Evolutionary conservation across 2,329 filamentous ascomycete species (phyloP), one percentile per base, ranked within the genome.

Genomic region (Catunica adiposa): DNA sequence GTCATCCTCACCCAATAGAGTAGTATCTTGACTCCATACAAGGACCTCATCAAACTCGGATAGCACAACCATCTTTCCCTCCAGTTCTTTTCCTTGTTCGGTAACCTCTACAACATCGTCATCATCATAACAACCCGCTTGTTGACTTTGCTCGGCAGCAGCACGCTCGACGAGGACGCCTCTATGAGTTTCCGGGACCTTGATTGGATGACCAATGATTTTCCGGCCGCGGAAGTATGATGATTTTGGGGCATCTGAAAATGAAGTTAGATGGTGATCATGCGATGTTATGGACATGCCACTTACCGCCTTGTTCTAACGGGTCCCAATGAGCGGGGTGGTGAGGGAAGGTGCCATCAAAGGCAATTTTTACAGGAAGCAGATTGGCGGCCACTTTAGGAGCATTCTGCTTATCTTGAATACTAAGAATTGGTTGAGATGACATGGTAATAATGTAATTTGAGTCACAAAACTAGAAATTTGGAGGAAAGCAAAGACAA

Each of bases 191-290:
- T 79, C 69, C 0, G 89, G 88, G 0, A 96, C 66, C 2, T 73
- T 71, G 2, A 92, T 67, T 1, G 71, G 64, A 59, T 78, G 83
- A 44, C 86, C 88, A 48, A 80, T 74, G 1, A 96, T 74, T 64
- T 85, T 89, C 51, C 88, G 80, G 34, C 89, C 89, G 59, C 89
- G 82, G 61, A 94, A 84, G 64, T 89, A 84, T 3, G 82, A 73
- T 1, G 74, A 77, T 40, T 71, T 71, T 1, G 68, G 71, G 8
- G 69, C 70, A 63, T 77, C 79, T 82, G 47, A 22, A 5, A 44
- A 23, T n/a, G 20, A 3, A 23, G 44, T 29, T 23, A 51, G n/a
- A 50, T 23, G 31, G 15, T 15, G 37, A 37, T 26, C 2, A 34
- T 50, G 9, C 34, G 14, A 34, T 22, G 40, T 34, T 9, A 17